Conservation (phyloP, 2,329 filamentous ascomycete species). For the Hypocrella siamensis region DNA sequence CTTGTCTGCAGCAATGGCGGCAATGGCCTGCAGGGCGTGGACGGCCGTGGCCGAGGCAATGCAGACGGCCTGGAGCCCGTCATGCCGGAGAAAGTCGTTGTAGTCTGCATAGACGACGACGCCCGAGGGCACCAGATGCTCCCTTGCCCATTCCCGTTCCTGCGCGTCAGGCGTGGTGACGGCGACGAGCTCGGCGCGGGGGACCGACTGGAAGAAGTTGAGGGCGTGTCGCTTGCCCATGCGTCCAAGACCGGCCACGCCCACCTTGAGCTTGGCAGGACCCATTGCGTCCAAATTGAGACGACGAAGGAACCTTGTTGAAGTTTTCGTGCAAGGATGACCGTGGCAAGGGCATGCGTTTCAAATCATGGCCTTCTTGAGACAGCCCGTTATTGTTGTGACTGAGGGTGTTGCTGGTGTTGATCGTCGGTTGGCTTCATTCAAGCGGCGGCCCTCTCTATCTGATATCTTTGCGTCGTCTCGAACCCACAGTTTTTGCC, state of each 20-base stretch:
- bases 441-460: no score
- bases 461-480: no score
- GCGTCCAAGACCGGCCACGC: slow-evolving; percentile 32
- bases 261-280: slow-evolving; percentile 21
- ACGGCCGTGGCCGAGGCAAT: slow-evolving; percentile 28
- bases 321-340: background rate
- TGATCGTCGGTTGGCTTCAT: no score
- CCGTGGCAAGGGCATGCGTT: no score
- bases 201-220: slow-evolving; percentile 27
- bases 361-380: no score
- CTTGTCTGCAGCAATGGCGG: slow-evolving; percentile 34
- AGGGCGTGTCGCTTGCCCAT: slow-evolving; percentile 37
- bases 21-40: slow-evolving; percentile 41
- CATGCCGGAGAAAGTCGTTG: slow-evolving; percentile 26
- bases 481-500: no score
- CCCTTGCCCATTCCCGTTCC: slow-evolving; percentile 27
- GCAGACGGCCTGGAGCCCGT: slow-evolving; percentile 23
- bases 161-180: slow-evolving; percentile 28
- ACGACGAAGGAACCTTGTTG: background rate
- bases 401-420: no score
- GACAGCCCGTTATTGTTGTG: no score
- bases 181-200: slow-evolving; percentile 31
- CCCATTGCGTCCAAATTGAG: background rate
- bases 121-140: slow-evolving; percentile 25
- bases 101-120: slow-evolving; percentile 28